Percentiles rank a stretch among this genome's conserved stretches.
Conservation (phyloP, 805 yeast genomes). For the Monosporozyma unispora region DNA sequence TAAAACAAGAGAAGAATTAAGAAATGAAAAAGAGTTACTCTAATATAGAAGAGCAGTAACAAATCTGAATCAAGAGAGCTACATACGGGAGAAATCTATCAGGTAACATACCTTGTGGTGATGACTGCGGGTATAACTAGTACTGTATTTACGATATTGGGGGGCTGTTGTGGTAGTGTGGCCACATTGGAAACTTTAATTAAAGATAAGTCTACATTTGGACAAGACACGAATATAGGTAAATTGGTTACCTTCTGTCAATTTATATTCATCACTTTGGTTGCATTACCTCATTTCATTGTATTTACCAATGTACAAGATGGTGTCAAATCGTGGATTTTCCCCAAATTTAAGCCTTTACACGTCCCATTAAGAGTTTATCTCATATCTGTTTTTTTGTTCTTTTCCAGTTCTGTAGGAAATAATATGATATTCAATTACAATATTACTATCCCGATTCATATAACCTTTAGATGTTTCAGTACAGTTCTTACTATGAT, state of each 20-base stretch:
- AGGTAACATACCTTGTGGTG: too few species aligned
- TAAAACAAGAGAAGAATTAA: too few species aligned
- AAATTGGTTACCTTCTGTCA: conserved; percentile 50
- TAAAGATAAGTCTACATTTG: conserved; percentile 4
- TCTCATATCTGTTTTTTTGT: conserved; percentile 40
- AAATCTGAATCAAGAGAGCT: too few species aligned
- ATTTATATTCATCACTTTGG: conserved; percentile 43
- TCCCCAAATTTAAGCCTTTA: conserved; percentile 25
- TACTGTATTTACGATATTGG: conserved; percentile 30
- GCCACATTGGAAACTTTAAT: conserved; percentile 50
- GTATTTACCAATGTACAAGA: conserved; percentile 20
- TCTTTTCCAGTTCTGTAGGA: conserved; percentile 41
- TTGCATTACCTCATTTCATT: conserved; percentile 34
- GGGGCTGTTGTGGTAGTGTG: conserved; percentile 71
- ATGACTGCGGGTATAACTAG: not conserved
- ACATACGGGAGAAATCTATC: too few species aligned
- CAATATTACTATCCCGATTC: conserved; percentile 55
- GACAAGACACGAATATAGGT: conserved; percentile 33
- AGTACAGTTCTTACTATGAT: conserved; percentile 55
- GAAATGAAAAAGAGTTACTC: not conserved
- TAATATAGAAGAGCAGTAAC: not conserved
- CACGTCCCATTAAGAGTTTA: conserved; percentile 38
- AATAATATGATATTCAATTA: conserved; percentile 52
- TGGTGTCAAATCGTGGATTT: conserved; percentile 12
- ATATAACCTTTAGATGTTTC: conserved; percentile 56